Evolutionary conservation across 2,329 filamentous ascomycete genomes (phyloP).

Genomic region (Cytospora schulzeri): DNA sequence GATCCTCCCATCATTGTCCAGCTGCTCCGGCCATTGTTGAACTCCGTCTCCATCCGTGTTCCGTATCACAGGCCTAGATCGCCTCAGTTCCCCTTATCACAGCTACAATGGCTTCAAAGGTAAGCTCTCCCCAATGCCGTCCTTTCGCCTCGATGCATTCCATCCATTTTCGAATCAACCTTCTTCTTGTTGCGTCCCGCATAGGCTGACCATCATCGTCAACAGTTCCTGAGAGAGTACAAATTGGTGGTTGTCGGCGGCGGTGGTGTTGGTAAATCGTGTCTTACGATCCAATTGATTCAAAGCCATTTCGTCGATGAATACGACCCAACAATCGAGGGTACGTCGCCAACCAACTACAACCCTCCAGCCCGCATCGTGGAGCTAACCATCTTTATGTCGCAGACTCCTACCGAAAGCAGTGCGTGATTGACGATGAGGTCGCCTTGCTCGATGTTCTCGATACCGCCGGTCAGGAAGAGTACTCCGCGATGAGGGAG

Average conservation of each 20-base stretch:
- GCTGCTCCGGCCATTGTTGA: slow-evolving; percentile 27
- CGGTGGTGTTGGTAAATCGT: slow-evolving; percentile 98
- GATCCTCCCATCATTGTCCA: slow-evolving; percentile 17
- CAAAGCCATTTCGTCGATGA: slow-evolving; percentile 98
- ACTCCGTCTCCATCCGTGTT: slow-evolving; percentile 16
- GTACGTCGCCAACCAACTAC: slow-evolving; percentile 51
- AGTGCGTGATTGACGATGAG: slow-evolving; percentile 98
- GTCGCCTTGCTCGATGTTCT: slow-evolving; percentile 96
- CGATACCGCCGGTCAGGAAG: slow-evolving; percentile 97
- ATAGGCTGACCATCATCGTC: slow-evolving; percentile 13
- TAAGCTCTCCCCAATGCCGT: slow-evolving; percentile 31
- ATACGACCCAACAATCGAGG: slow-evolving; percentile 99
- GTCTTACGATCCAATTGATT: slow-evolving; percentile 95
- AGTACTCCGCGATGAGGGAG: slow-evolving; percentile 99
- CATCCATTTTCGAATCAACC: slow-evolving; percentile 29
- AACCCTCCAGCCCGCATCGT: slow-evolving; percentile 25
- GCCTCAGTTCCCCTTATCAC: slow-evolving; percentile 22
- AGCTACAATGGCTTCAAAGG: slow-evolving; percentile 45
- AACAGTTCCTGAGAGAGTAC: slow-evolving; percentile 84
- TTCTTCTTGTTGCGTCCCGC: not conserved
- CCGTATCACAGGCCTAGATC: slow-evolving; percentile 20
- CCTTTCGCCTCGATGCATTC: not conserved
- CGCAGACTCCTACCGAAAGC: slow-evolving; percentile 98
- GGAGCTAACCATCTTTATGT: slow-evolving; percentile 25
- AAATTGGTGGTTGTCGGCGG: slow-evolving; percentile 97